phyloP scores from a whole-genome alignment of 108 stramenopile genomes.

The Nitzschia inconspicua region DNA sequence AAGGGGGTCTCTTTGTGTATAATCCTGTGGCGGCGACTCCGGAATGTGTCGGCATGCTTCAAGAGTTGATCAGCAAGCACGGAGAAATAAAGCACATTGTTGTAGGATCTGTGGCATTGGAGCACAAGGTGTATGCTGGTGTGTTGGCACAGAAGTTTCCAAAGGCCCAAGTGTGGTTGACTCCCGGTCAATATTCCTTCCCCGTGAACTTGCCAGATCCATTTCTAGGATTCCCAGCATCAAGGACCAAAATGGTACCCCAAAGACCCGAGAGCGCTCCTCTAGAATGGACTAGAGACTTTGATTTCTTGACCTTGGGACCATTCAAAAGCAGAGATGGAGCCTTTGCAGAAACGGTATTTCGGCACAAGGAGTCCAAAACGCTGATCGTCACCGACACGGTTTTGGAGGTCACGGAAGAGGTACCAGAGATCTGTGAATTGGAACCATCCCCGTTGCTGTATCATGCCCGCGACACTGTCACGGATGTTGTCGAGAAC shows the following conservation, averaged over 20 bases:
- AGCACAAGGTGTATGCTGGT: constrained; percentile 93
- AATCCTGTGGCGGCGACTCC: constrained; percentile 90
- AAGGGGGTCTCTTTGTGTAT: constrained; percentile 85
- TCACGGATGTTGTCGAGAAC: constrained; percentile 76
- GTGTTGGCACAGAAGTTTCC: constrained; percentile 89
- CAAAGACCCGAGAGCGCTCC: constrained; percentile 53
- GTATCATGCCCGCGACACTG: constrained; percentile 89
- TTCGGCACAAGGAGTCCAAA: constrained; percentile 79
- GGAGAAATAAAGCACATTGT: constrained; percentile 89
- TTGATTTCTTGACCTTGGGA: constrained; percentile 74
- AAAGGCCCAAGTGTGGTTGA: constrained; percentile 73
- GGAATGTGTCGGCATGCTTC: constrained; percentile 62
- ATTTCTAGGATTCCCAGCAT: constrained; percentile 80
- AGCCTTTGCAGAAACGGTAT: constrained; percentile 91
- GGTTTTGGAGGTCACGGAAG: constrained; percentile 82
- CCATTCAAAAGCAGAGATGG: constrained; percentile 89
- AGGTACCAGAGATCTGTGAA: constrained; percentile 76
- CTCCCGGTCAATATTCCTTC: constrained; percentile 87
- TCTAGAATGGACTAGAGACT: constrained; percentile 63
- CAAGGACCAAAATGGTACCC: constrained; percentile 58
- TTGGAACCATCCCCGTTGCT: constrained; percentile 83
- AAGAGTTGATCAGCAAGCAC: constrained; percentile 53
- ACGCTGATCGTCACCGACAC: constrained; percentile 90
- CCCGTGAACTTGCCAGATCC: constrained; percentile 73
- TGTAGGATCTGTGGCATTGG: constrained; percentile 86